Base-by-base conservation (phyloP, 73 alveolate genomes). In the Paramecium primaurelia region DNA sequence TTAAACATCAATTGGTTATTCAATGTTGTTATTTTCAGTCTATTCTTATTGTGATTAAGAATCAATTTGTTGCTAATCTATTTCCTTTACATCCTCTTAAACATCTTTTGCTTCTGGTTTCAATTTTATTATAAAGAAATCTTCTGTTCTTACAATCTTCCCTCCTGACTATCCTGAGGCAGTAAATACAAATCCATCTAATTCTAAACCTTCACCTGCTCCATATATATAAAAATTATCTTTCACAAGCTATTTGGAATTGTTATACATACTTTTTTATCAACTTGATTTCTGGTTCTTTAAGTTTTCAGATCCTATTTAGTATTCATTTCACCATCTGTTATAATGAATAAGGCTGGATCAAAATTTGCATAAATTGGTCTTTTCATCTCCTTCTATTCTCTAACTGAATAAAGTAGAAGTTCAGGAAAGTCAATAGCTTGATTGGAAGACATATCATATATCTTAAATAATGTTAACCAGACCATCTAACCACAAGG, bases 41-140 rank as follows among this genome's bases (percentile, higher is more conserved):
- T 54, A 54, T 54, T 54, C 20, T 54, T 16, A 54, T 54, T 54
- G 9, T 18, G 28, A 54, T 54, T 54, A 54, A 16, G 28, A 54
- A 16, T 54, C 30, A 4, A 7, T n/a, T 54, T 18, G 25, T 54
- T 54, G 20, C 22, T 54, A 54, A 7, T 32, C 84, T 68, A 68
- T 34, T 14, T 75, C 64, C 11, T 75, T 60, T 2, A 9, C 34
- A 32, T 75, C 88, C 7, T 34, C 38, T 38, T 75, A 75, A 12
- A 45, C 60, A 75, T 75, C 88, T 10, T 75, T 75, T 75, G 88
- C 60, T 75, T 75, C 88, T n/a, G 88, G 88, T 36, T 75, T 75
- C 32, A 75, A 37, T 38, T 75, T 75, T 0, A 75, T 75, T 12
- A 75, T 40, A 75, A 75, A 75, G 49, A 32, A 75, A 75, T 75